Evolutionary conservation across 306 rosid species (phyloP).

Genomic region (Lathyrus oleraceus): DNA sequence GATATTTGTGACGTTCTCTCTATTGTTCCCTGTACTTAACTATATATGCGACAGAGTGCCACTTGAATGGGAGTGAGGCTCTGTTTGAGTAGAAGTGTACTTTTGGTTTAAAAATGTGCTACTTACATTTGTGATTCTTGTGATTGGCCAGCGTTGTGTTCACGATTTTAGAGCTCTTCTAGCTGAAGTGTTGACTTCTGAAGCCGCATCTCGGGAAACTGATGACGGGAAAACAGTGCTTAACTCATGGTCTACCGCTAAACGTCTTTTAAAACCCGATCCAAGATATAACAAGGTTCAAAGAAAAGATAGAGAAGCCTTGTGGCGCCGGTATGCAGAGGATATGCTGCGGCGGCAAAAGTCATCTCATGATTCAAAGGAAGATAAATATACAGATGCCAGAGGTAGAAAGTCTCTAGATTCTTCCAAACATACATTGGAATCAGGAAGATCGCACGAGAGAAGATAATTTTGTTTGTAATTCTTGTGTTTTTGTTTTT

Average conservation of each 20-base stretch:
- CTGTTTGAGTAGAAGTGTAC: background rate
- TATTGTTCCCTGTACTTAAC: background rate
- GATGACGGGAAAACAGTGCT: conserved; percentile 78
- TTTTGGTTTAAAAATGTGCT: conserved; percentile 22
- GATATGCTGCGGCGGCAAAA: conserved; percentile 72
- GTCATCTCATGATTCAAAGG: conserved; percentile 54
- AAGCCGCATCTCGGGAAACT: conserved; percentile 60
- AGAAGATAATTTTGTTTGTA: conserved; percentile 47
- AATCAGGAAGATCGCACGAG: conserved; percentile 55
- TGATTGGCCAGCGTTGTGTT: conserved; percentile 67
- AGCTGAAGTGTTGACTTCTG: conserved; percentile 68
- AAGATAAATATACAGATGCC: conserved; percentile 57
- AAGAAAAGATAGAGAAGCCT: conserved; percentile 75
- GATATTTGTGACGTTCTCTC: conserved; percentile 2
- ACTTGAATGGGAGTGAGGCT: background rate
- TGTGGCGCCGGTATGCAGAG: conserved; percentile 76
- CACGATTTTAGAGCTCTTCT: conserved; percentile 72
- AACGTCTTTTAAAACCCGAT: conserved; percentile 70
- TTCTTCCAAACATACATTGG: conserved; percentile 45
- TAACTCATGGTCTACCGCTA: conserved; percentile 91
- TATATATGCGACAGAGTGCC: background rate
- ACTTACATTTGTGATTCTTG: conserved; percentile 30
- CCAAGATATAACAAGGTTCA: conserved; percentile 74
- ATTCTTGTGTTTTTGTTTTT: background rate
- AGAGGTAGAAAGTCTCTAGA: conserved; percentile 56